Evolutionary conservation across 805 yeast genomes (phyloP), one percentile per base, ranked within the genome.

Genomic region (Cyberlindnera maritima): DNA sequence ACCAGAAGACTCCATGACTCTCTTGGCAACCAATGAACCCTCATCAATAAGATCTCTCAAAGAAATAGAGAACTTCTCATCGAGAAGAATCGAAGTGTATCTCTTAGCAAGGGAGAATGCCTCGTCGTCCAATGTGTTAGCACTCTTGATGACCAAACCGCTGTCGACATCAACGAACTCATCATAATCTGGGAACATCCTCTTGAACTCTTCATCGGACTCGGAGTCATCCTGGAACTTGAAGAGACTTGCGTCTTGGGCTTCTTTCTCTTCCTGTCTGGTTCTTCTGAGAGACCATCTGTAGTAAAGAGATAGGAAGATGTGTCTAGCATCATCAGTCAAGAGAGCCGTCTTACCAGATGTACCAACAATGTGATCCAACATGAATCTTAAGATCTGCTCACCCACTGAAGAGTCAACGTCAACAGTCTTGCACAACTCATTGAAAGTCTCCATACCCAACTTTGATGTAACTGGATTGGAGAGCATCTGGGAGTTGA

Each of bases 181-280:
- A 41, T 87, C 96, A 53, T 80, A 88, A 61, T 89, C 96, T 0
- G 97, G 97, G 75, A 92, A 92, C 67, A 91, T 62, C n/a, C 60
- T 60, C 56, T 69, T 77, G 68, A 91, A 89, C 45, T 91, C 97
- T n/a, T 76, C 80, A 53, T 89, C 97, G 3, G 78, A 77, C 47
- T 86, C 89, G 2, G 79, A 77, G 2, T 80, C 77, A 51, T 83
- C 89, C 23, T 74, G 66, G 57, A 76, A 85, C 59, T 76, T 85
- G 67, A 79, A 91, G 33, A 88, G 69, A 15, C 84, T 80, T 1
- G 80, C 77, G 36, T 80, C 77, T 43, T 76, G 76, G 3, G 79
- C 76, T 15, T 74, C 81, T 35, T 76, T 77, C 55, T 87, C 83
- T 53, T 86, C 88, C 41, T 75, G 70, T 52, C 82, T 81, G 63